Conservation (phyloP, 345 rosid genomes). For the Noccaea caerulescens region DNA sequence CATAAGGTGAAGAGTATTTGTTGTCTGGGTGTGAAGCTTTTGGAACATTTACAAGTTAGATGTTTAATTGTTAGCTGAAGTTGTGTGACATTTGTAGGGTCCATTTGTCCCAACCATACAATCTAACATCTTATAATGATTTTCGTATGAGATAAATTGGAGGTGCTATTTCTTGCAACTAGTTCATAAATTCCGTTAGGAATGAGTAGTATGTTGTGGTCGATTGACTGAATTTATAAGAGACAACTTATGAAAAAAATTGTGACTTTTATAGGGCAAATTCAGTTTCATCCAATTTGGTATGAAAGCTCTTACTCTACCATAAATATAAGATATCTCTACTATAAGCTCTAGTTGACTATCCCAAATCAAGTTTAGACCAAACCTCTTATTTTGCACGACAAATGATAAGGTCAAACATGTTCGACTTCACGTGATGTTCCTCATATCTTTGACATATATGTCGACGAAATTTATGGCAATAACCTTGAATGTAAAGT, state of each 20-base stretch:
- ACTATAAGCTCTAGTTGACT: constrained; percentile 12
- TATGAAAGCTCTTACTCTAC: background rate
- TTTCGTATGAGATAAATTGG: constrained; percentile 17
- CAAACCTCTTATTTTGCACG: constrained; percentile 23
- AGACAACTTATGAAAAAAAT: background rate
- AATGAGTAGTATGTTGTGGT: constrained; percentile 23
- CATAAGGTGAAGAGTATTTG: constrained; percentile 32
- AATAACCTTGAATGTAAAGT: constrained; percentile 26
- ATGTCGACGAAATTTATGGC: constrained; percentile 44
- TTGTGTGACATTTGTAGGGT: constrained; percentile 40
- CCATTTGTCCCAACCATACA: constrained; percentile 39
- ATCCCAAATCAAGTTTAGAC: constrained; percentile 24
- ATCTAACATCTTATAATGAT: constrained; percentile 21
- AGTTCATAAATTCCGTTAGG: constrained; percentile 10
- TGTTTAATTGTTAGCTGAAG: constrained; percentile 39
- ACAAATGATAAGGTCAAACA: constrained; percentile 40
- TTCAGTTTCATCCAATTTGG: constrained; percentile 6
- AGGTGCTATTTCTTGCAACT: constrained; percentile 24
- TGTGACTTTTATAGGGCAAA: background rate
- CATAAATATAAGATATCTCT: background rate
- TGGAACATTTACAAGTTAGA: constrained; percentile 45
- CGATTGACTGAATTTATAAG: background rate
- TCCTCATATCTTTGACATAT: constrained; percentile 39
- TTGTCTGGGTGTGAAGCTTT: constrained; percentile 39
- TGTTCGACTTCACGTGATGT: constrained; percentile 40